A percentile compares a stretch with the other conserved stretches of the same genome.
These are phyloP conservation scores for Pleurotus cornucopiae DNA, from an alignment of 768 basidiomycete genomes.

Conservation along the genomic window DNA sequence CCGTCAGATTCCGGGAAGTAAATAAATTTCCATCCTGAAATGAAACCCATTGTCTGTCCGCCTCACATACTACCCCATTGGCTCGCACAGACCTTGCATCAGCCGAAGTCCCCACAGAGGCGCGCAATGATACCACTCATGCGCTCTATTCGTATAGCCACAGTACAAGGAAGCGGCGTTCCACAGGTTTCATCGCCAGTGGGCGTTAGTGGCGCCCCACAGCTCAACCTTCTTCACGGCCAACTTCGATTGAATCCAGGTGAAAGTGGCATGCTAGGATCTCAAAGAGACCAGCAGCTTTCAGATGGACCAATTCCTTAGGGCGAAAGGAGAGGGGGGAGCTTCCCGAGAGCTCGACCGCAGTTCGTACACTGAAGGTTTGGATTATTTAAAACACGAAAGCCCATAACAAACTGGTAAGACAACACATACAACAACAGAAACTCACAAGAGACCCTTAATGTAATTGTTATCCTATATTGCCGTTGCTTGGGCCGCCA, in stretches of 20 bases:
- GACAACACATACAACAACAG: not conserved
- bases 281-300: not conserved
- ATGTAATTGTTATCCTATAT: conserved; percentile 7
- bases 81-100: conserved; percentile 74
- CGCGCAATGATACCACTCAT: conserved; percentile 47
- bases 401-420: not conserved
- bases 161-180: conserved; percentile 10
- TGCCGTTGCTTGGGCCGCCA: conserved; percentile 11
- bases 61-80: conserved; percentile 80
- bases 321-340: not conserved
- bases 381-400: not conserved
- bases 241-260: not conserved
- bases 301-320: not conserved
- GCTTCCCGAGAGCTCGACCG: not conserved
- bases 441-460: not conserved
- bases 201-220: not conserved
- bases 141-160: conserved; percentile 31
- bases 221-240: not conserved
- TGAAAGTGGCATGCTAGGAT: not conserved
- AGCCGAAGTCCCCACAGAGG: conserved; percentile 82
- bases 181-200: conserved; percentile 15
- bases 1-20: too few species aligned
- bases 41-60: conserved; percentile 36
- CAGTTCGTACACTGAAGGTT: not conserved
- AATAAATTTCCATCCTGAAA: too few species aligned